Evolutionary conservation across 2,329 filamentous ascomycete species (phyloP).

Genomic region (Fusarium nelsonii): DNA sequence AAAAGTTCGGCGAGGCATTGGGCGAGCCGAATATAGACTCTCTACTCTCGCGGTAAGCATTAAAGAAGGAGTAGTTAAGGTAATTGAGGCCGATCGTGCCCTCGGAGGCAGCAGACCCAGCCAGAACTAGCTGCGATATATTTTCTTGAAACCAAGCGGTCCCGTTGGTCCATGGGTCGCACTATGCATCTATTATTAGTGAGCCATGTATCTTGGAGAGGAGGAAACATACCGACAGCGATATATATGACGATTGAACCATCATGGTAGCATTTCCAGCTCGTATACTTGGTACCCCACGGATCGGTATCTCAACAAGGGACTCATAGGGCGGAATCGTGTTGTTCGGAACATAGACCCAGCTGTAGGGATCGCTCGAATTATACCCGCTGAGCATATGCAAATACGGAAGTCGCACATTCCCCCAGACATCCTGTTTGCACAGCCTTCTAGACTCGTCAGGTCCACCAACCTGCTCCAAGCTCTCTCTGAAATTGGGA

Average conservation of each 20-base stretch:
- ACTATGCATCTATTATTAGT: neutral
- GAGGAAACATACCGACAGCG: neutral
- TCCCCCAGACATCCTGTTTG: neutral
- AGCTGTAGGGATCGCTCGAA: too few relatives aligned
- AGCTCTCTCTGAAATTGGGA: neutral
- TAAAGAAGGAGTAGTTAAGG: neutral
- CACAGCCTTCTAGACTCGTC: neutral
- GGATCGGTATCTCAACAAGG: neutral
- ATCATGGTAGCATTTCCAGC: neutral
- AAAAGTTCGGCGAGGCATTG: neutral
- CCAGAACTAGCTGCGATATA: neutral
- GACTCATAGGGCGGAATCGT: neutral
- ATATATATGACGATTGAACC: neutral
- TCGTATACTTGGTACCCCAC: neutral
- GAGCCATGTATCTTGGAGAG: fast-evolving
- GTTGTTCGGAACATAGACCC: too few relatives aligned
- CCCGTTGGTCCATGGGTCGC: neutral
- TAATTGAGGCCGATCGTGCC: neutral
- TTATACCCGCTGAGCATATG: neutral
- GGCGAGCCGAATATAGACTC: neutral
- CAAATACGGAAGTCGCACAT: neutral
- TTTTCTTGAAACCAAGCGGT: neutral
- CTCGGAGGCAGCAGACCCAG: neutral
- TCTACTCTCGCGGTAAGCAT: neutral
- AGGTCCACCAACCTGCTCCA: neutral